Base-by-base conservation (phyloP, 2,329 filamentous ascomycete genomes). In the Aspergillus ochraceoroseus region DNA sequence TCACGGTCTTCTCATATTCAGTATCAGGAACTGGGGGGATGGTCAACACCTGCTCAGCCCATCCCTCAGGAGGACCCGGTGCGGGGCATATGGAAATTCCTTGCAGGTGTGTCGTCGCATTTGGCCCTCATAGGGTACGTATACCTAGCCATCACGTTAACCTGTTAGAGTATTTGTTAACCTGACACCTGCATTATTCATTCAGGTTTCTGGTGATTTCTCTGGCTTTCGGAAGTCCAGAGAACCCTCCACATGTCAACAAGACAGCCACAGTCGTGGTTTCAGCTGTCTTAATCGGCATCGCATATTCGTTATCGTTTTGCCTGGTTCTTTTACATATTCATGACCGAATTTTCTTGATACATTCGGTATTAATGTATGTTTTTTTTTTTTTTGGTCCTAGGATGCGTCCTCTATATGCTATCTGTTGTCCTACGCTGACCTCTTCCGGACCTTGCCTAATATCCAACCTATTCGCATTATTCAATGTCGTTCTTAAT, bases 401-500 rank as follows among this genome's bases (percentile, higher is more conserved):
- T n/a, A n/a, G n/a, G n/a, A n/a, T n/a, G n/a, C n/a, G n/a, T n/a
- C n/a, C n/a, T n/a, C n/a, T n/a, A n/a, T n/a, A n/a, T n/a, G 8
- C 7, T 5, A 9, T 22, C 3, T 5, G 11, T 7, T 20, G 11
- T 20, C 15, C 15, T 11, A 40, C 43, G 32, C 43, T 46, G 35
- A 49, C 22, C 23, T 15, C 6, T n/a, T 17, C 7, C 28, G 52
- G 51, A 8, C 54, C 54, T 35, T 58, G 44, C 43, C 41, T 57
- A 35, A 42, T 42, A 6, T 56, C 51, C 11, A 64, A 58, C 38
- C 31, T 62, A 4, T 46, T 64, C 29, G 54, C 61, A 4, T 44
- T 63, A 7, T 53, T 64, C 32, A 63, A 65, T 32, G 45, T 63
- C 12, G 26, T 63, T 11, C 47, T 66, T 22, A 62, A 63, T 38